Evolutionary conservation across 73 alveolate species (phyloP).

Genomic region (Paramecium sonneborni): DNA sequence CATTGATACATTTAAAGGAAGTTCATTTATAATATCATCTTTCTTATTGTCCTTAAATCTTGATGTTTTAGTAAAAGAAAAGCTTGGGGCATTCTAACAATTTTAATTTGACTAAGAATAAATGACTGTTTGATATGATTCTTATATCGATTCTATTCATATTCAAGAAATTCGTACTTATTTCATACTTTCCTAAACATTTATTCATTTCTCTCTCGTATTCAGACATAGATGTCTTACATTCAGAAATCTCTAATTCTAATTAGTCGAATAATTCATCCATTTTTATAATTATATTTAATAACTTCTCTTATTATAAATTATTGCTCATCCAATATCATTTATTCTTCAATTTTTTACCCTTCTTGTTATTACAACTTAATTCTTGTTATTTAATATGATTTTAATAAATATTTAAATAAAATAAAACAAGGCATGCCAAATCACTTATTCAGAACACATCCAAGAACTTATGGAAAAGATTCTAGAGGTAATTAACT

Average conservation of each 20-base stretch:
- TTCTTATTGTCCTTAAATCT: not conserved
- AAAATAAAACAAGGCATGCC: slow-evolving; percentile 78
- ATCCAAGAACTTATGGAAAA: slow-evolving; percentile 95
- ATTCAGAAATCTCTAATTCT: slow-evolving; percentile 7
- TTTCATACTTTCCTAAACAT: not conserved
- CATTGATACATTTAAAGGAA: slow-evolving; percentile 11
- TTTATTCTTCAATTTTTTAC: not conserved
- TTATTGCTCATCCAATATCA: not conserved
- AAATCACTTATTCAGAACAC: slow-evolving; percentile 87
- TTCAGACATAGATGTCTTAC: not conserved
- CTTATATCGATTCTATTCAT: not conserved
- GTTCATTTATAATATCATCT: not conserved
- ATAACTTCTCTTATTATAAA: not conserved
- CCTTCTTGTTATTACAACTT: not conserved
- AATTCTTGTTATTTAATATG: not conserved
- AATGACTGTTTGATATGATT: not conserved
- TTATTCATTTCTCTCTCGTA: not conserved
- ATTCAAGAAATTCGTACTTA: not conserved
- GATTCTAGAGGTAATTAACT: slow-evolving; percentile 82
- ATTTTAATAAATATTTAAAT: slow-evolving; percentile 40
- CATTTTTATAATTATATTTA: not conserved
- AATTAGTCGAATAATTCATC: slow-evolving; percentile 13
- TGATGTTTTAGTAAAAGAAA: not conserved
- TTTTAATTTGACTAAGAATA: not conserved
- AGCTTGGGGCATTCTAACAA: not conserved